Base-by-base conservation (phyloP, 2,329 filamentous ascomycete species). In the Aspergillus sp. region DNA sequence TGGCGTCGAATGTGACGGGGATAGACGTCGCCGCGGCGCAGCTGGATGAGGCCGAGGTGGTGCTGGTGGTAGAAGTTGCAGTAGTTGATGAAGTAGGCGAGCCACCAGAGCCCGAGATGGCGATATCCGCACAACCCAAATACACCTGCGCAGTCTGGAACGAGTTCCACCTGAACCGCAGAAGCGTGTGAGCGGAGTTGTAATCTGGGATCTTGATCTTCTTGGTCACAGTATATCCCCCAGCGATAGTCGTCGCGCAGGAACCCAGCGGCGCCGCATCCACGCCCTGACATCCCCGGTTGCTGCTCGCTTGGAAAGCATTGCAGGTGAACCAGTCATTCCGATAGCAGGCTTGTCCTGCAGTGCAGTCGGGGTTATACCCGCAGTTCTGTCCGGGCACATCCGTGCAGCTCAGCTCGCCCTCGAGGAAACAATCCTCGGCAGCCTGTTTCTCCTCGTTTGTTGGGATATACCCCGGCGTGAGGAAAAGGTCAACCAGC, bases 1-100 rank as follows among this genome's bases (percentile, higher is more conserved):
- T 70, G 64, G 84, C 85, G 52, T 86, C 79, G 76, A 92, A 91
- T 0, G 86, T 86, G 9, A 92, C 85, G 0, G 60, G 52, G 19
- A 25, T 51, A 19, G 49, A 31, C 1, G 15, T n/a, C 19, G 34
- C 31, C 38, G 19, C 19, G 11, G n/a, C n/a, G n/a, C n/a, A 47
- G 25, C 25, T 28, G 25, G 25, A 4, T 38, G 30, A 22, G 17
- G 51, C 38, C 28, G 51, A n/a, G 15, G 31, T 19, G 5, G 31
- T 54, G 23, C 2, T 13, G 8, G 46, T 43, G 17, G 55, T 41
- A 41, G 19, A 19, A 19, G 19, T 19, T 19, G 19, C 19, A 19
- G 19, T 19, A 19, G 19, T 19, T 19, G 19, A 19, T 19, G 19
- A 19, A 19, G 19, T 19, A 19, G 55, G 45, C 15, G 55, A 45